A percentile compares a stretch with the other conserved stretches of the same genome.
Conservation (phyloP, 306 rosid genomes). For the Urtica urens region DNA sequence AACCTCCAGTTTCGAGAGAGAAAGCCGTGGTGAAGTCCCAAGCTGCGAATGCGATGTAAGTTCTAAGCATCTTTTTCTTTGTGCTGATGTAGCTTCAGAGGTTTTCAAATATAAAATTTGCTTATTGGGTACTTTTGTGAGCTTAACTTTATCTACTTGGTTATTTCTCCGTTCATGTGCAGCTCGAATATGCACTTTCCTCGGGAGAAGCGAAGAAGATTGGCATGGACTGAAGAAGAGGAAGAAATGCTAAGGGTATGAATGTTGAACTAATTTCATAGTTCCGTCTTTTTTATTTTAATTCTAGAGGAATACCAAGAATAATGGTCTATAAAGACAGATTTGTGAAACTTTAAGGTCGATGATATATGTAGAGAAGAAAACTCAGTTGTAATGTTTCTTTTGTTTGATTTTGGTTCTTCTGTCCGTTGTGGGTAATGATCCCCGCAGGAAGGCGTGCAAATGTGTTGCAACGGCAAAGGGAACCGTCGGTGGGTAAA, state of each 20-base stretch:
- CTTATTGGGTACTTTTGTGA: background rate
- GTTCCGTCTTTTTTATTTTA: background rate
- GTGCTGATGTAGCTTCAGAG: background rate
- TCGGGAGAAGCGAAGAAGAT: conserved; percentile 22
- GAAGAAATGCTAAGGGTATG: conserved; percentile 35
- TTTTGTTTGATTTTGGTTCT: too few species aligned
- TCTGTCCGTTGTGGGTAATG: too few species aligned
- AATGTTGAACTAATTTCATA: background rate
- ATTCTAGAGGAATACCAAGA: too few species aligned
- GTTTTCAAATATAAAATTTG: background rate
- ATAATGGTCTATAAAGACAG: too few species aligned
- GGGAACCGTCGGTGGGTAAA: conserved; percentile 31
- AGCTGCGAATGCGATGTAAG: conserved; percentile 17
- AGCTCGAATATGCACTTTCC: conserved; percentile 15
- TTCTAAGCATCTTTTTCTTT: background rate
- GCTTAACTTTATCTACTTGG: background rate
- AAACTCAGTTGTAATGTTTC: too few species aligned
- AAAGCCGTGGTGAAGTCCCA: background rate
- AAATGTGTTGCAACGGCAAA: conserved; percentile 1
- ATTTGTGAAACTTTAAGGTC: too few species aligned
- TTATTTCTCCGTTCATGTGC: conserved; percentile 8
- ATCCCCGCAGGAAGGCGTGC: conserved; percentile 66
- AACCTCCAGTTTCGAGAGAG: conserved; percentile 6
- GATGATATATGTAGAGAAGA: too few species aligned
- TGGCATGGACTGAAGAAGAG: conserved; percentile 36